These are phyloP conservation scores for Sugiyamaella grinbergsii DNA, from an alignment of 1,139 yeast species.

Conservation along the genomic window DNA sequence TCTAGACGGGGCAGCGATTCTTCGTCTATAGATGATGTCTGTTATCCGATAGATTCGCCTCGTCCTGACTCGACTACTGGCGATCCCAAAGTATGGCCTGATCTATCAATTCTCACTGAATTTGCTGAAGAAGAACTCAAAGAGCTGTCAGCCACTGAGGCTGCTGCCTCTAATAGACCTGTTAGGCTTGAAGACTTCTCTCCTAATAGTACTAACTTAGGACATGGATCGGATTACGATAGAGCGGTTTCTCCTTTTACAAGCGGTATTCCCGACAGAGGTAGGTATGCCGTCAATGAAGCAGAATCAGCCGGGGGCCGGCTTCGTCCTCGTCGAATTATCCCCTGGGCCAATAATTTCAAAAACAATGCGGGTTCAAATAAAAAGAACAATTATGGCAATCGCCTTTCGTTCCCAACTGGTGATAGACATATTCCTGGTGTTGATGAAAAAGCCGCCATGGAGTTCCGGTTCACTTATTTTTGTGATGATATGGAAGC, in stretches of 20 bases:
- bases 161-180: constrained; percentile 38
- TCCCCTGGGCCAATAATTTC: constrained; percentile 64
- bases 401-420: constrained; percentile 1
- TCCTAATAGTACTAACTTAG: constrained; percentile 24
- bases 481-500: constrained; percentile 87
- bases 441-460: constrained; percentile 35
- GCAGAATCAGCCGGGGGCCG: constrained; percentile 63
- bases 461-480: constrained; percentile 67
- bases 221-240: constrained; percentile 8
- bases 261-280: constrained; percentile 20
- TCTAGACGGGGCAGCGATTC: constrained; percentile 68
- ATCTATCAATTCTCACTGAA: constrained; percentile 69
- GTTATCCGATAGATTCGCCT: constrained; percentile 65
- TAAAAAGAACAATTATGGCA: constrained; percentile 6
- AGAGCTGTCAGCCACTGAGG: constrained; percentile 44
- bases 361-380: constrained; percentile 6
- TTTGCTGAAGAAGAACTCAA: constrained; percentile 69
- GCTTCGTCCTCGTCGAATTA: constrained; percentile 70
- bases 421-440: constrained; percentile 35
- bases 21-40: constrained; percentile 85
- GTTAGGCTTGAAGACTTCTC: constrained; percentile 32
- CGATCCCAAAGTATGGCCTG: constrained; percentile 69
- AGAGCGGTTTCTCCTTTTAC: constrained; percentile 37
- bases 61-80: constrained; percentile 46
- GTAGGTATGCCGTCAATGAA: constrained; percentile 57